Percentiles rank a stretch among this genome's conserved stretches.
These are phyloP conservation scores for Annulohypoxylon maeteangense DNA, from an alignment of 495 filamentous ascomycete species.

Conservation along the genomic window DNA sequence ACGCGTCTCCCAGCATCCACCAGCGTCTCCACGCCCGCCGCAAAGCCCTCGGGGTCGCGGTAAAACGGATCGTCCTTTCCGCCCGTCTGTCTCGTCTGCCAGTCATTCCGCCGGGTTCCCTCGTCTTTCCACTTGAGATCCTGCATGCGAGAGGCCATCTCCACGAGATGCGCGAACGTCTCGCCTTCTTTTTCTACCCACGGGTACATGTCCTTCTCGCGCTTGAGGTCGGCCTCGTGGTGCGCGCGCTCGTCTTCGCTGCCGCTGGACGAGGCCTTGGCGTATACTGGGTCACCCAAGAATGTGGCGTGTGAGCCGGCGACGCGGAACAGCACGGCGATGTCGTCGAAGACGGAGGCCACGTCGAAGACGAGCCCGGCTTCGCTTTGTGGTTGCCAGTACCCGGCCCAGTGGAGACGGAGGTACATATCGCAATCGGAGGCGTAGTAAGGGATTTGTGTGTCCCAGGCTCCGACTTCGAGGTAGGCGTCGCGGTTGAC, in stretches of 20 bases:
- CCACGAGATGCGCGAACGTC: conserved; percentile 51
- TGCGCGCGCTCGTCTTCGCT: conserved; percentile 27
- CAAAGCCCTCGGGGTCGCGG: conserved; percentile 64
- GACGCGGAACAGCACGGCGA: conserved; percentile 57
- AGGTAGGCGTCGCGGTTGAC: conserved; percentile 64
- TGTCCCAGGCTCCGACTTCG: conserved; percentile 68
- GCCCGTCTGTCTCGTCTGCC: conserved; percentile 65
- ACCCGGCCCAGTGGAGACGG: conserved; percentile 64
- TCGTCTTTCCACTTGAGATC: conserved; percentile 47
- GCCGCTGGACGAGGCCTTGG: neutral
- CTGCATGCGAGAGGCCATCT: conserved; percentile 51
- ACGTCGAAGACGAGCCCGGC: conserved; percentile 65
- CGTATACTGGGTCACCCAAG: conserved; percentile 43
- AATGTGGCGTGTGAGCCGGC: conserved; percentile 46
- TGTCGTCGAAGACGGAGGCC: conserved; percentile 55
- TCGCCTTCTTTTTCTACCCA: conserved; percentile 51
- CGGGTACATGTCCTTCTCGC: conserved; percentile 44
- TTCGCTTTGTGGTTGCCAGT: conserved; percentile 56
- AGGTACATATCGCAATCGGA: conserved; percentile 69
- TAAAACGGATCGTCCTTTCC: conserved; percentile 69
- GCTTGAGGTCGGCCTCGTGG: conserved; percentile 42
- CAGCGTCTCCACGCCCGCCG: conserved; percentile 57
- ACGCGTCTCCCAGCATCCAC: conserved; percentile 62
- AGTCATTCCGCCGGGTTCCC: conserved; percentile 57
- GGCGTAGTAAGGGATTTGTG: conserved; percentile 67